phyloP scores from a whole-genome alignment of 2,329 filamentous ascomycete species.

The Cytospora piceae region DNA sequence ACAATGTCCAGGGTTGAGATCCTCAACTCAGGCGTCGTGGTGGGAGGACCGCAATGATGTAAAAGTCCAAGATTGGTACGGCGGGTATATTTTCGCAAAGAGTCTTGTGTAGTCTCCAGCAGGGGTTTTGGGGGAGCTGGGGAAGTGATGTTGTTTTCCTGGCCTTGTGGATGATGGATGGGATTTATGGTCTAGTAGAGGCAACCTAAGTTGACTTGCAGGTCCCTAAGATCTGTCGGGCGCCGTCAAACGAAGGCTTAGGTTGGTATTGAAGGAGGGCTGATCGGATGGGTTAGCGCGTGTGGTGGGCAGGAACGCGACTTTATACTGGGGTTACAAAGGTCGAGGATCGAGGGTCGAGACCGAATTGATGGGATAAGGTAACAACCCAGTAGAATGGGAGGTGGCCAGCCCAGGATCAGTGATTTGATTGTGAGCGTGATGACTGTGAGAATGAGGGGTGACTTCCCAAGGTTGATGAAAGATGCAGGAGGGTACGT shows the following conservation, averaged over 20 bases:
- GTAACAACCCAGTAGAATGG: constrained; percentile 19
- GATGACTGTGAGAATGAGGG: constrained; percentile 20
- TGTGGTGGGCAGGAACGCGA: constrained; percentile 30
- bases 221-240: constrained; percentile 20
- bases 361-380: constrained; percentile 18
- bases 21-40: constrained; percentile 18
- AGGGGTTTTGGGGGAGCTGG: constrained; percentile 2
- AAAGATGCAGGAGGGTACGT: constrained; percentile 13
- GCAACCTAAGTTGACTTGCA: constrained; percentile 31
- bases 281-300: constrained; percentile 32
- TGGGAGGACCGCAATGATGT: not conserved
- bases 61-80: not conserved
- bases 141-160: constrained; percentile 13
- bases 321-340: constrained; percentile 31
- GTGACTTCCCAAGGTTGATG: constrained; percentile 12
- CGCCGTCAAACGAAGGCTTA: constrained; percentile 30
- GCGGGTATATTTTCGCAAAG: not conserved
- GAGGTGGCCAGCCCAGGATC: constrained; percentile 19
- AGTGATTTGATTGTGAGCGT: constrained; percentile 21
- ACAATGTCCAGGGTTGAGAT: constrained; percentile 18
- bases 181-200: constrained; percentile 7
- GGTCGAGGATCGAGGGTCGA: constrained; percentile 23
- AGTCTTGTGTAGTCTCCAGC: constrained; percentile 5
- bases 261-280: constrained; percentile 30
- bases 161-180: constrained; percentile 15